Evolutionary conservation across 306 rosid species (phyloP).

Genomic region (Castanopsis chinensis): DNA sequence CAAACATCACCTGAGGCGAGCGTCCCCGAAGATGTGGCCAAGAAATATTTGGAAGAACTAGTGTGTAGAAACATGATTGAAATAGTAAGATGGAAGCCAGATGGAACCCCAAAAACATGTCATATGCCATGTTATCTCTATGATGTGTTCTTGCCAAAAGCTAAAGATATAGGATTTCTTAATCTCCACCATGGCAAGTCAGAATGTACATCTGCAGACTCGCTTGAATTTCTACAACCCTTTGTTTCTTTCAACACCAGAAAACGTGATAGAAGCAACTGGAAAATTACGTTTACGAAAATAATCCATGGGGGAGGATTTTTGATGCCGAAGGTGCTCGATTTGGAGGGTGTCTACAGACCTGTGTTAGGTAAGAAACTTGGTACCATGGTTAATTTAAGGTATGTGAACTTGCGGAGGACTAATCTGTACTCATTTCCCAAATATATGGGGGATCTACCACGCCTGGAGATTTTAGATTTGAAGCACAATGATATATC

Average conservation of each 20-base stretch:
- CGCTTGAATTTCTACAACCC: background rate
- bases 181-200: background rate
- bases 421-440: conserved; percentile 3
- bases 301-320: background rate
- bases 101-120: conserved; percentile 13
- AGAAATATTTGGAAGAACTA: background rate
- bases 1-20: background rate
- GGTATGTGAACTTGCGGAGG: conserved; percentile 12
- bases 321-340: conserved; percentile 13
- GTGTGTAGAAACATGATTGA: too few species aligned
- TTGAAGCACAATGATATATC: background rate
- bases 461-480: conserved; percentile 1
- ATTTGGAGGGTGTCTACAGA: conserved; percentile 18
- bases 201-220: background rate
- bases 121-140: background rate
- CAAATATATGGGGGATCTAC: background rate
- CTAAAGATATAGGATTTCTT: background rate
- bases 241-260: conserved; percentile 7
- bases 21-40: conserved; percentile 1
- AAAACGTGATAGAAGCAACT: background rate
- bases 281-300: background rate
- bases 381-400: background rate
- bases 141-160: background rate
- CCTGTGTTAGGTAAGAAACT: background rate
- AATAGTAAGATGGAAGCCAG: background rate